These are phyloP conservation scores for Dendrobium nobile DNA, from an alignment of 106 monocot genomes.

Conservation along the genomic window DNA sequence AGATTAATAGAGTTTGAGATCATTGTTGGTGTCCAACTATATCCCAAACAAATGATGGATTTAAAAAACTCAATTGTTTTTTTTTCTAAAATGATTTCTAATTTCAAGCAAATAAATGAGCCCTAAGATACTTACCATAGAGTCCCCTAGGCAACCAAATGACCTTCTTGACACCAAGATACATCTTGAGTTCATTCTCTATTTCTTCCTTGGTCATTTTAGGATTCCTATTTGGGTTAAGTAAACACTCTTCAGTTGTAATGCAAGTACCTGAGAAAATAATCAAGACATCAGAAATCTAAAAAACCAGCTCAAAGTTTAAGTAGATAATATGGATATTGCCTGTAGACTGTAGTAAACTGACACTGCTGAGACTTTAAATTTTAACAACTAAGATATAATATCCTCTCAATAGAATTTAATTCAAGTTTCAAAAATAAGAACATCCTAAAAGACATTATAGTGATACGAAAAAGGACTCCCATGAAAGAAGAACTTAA, in stretches of 20 bases:
- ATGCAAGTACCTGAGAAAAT: conserved; percentile 75
- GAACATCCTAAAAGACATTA: background rate
- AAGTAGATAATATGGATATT: background rate
- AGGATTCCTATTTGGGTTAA: conserved; percentile 92
- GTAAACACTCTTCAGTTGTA: conserved; percentile 90
- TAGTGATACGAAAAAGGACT: background rate
- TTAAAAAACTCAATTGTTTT: background rate
- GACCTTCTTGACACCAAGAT: conserved; percentile 80
- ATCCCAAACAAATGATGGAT: background rate
- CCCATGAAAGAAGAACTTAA: background rate
- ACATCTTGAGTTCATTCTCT: conserved; percentile 70
- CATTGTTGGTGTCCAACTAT: background rate
- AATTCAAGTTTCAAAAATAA: background rate
- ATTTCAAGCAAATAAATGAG: background rate
- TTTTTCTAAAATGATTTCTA: background rate
- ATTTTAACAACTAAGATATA: conserved; percentile 1
- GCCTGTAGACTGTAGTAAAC: no score
- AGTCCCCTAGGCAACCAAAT: conserved; percentile 93
- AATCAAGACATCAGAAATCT: conserved; percentile 1
- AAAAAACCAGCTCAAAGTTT: background rate
- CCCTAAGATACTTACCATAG: conserved; percentile 48
- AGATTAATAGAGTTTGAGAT: background rate
- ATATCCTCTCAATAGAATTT: background rate
- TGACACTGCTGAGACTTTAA: background rate
- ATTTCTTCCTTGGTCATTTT: conserved; percentile 83